These are phyloP conservation scores for Aaosphaeria arxii DNA, from an alignment of 2,329 filamentous ascomycete species.

Conservation along the genomic window DNA sequence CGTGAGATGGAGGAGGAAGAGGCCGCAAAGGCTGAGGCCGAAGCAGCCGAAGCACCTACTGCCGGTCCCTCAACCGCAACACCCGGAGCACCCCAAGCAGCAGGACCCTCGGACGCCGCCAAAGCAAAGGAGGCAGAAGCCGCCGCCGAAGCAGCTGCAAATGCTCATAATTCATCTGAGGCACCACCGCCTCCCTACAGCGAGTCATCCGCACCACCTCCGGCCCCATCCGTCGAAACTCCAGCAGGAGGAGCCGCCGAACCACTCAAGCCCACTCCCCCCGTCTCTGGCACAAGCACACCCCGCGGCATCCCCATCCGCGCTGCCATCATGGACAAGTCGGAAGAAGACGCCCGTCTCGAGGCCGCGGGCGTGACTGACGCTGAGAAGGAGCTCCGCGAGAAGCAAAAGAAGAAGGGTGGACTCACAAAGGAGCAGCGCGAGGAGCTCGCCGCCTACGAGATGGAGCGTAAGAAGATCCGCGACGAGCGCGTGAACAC, in stretches of 20 bases:
- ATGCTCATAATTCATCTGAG: constrained; percentile 21
- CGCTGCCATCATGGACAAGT: constrained; percentile 83
- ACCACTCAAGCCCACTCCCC: constrained; percentile 32
- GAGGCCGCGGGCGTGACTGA: constrained; percentile 63
- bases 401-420: constrained; percentile 86
- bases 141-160: constrained; percentile 28
- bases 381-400: constrained; percentile 72
- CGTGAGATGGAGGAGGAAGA: constrained; percentile 71
- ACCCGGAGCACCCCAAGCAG: constrained; percentile 7
- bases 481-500: constrained; percentile 88
- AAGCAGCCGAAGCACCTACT: constrained; percentile 21
- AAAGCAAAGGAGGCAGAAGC: constrained; percentile 42
- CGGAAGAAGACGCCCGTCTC: constrained; percentile 71
- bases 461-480: constrained; percentile 77
- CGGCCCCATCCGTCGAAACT: background rate
- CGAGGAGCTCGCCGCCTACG: constrained; percentile 84
- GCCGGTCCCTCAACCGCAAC: constrained; percentile 2
- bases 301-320: constrained; percentile 67
- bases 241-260: constrained; percentile 6
- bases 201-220: constrained; percentile 46
- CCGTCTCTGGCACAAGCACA: constrained; percentile 45
- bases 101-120: constrained; percentile 27
- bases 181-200: constrained; percentile 33
- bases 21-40: constrained; percentile 49
- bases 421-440: constrained; percentile 87